phyloP scores from a whole-genome alignment of 441 rosid species.

The Manihot esculenta region DNA sequence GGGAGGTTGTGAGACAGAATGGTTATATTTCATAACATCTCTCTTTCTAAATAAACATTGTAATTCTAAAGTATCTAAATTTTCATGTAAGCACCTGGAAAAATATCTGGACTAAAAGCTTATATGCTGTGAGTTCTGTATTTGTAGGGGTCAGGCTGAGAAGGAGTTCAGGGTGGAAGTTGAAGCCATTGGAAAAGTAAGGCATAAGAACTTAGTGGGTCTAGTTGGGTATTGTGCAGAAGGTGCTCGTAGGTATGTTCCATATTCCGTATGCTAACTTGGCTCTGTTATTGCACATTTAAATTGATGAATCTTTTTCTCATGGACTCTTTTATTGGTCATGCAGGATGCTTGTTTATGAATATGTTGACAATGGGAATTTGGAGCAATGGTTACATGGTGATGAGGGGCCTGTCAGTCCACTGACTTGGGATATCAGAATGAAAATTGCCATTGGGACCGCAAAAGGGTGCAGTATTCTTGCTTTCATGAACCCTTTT shows the following conservation, averaged over 20 bases:
- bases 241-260: constrained; percentile 62
- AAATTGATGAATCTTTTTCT: neutral
- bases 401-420: constrained; percentile 81
- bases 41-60: neutral
- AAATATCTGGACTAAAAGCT: neutral
- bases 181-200: constrained; percentile 93
- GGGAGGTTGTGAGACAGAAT: neutral
- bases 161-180: constrained; percentile 96
- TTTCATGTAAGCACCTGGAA: neutral
- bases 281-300: constrained; percentile 2
- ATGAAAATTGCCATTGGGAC: constrained; percentile 92
- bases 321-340: constrained; percentile 5
- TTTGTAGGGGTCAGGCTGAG: constrained; percentile 86
- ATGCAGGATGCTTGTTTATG: constrained; percentile 90
- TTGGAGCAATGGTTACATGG: constrained; percentile 99
- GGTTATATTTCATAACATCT: neutral
- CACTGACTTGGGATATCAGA: constrained; percentile 85
- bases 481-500: constrained; percentile 3
- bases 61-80: neutral
- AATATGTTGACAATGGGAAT: constrained; percentile 87
- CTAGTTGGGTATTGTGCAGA: constrained; percentile 92
- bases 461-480: constrained; percentile 71
- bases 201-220: constrained; percentile 94
- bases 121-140: constrained; percentile 1
- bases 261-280: neutral